Percentiles rank a stretch among this genome's conserved stretches.
Evolutionary conservation across 139 green algal species (phyloP).

Genomic region (Zygnema cylindricum): DNA sequence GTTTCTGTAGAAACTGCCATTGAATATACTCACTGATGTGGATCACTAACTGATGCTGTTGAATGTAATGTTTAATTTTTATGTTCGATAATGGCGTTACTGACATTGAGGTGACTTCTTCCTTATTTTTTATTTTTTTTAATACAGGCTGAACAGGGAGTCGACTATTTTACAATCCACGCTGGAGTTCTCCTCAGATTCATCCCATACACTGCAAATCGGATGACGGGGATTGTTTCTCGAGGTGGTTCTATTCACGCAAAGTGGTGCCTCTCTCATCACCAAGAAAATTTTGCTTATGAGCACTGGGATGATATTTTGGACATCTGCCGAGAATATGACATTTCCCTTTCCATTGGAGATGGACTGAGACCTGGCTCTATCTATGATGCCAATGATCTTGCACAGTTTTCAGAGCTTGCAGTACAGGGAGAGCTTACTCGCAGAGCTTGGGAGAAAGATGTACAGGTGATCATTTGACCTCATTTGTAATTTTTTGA

Average conservation of each 20-base stretch:
- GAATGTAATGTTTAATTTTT: no score
- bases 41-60: no score
- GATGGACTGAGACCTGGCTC: conserved; percentile 86
- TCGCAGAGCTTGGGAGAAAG: conserved; percentile 85
- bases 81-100: no score
- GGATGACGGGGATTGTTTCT: conserved; percentile 93
- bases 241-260: conserved; percentile 94
- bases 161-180: conserved; percentile 99
- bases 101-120: no score
- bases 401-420: conserved; percentile 95
- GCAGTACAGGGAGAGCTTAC: conserved; percentile 93
- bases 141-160: conserved; percentile 77
- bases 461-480: conserved; percentile 90
- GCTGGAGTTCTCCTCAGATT: conserved; percentile 89
- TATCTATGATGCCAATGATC: conserved; percentile 93
- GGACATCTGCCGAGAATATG: conserved; percentile 91
- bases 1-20: no score
- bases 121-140: no score
- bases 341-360: conserved; percentile 89
- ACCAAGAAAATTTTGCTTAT: conserved; percentile 96
- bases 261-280: conserved; percentile 73
- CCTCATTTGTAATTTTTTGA: no score
- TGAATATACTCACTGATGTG: no score
- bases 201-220: conserved; percentile 87
- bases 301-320: conserved; percentile 98